Evolutionary conservation across 2,329 filamentous ascomycete genomes (phyloP), one percentile per base, ranked within the genome.

Genomic region (Pleomassaria siparia): DNA sequence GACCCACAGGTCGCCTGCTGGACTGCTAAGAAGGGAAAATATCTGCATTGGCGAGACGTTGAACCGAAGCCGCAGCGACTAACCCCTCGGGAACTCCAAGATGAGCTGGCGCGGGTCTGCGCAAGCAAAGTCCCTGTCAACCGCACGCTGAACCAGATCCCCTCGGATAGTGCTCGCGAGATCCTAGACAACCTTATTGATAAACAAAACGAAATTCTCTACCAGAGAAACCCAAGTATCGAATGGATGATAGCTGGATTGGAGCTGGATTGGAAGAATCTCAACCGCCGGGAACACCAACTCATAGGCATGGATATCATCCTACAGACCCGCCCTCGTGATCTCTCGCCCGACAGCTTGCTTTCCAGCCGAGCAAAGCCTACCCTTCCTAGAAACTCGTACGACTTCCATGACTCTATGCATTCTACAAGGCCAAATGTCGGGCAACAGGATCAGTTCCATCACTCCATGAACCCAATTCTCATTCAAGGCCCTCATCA

Each of bases 181-280:
- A 37, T 60, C 1, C 54, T 69, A 35, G 56, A 64, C 11, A 51
- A 60, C 16, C 58, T 69, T 16, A 59, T 68, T 3, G 49, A 63
- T 13, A 50, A 62, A 4, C 53, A 69, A 43, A 70, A 61, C 24
- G 42, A 50, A 7, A 41, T 44, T 13, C 60, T 69, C 4, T 51
- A 43, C 40, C 46, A 52, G 18, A 32, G 44, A n/a, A 64, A 63
- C 36, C 54, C 50, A 4, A 56, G 49, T 10, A 43, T 65, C 3
- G 51, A 64, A 15, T 70, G 60, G 50, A 57, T 35, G 2, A 62
- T 70, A 25, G 66, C 59, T 2, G 59, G 55, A n/a, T 50, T 69
- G 4, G 47, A 65, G 2, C 52, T 62, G 15, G 50, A 60, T 20
- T 66, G 55, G 55, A 56, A 50, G 15, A 30, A n/a, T 0, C 35